phyloP scores from a whole-genome alignment of 139 green algal genomes.

The Coelastrella sp. region DNA sequence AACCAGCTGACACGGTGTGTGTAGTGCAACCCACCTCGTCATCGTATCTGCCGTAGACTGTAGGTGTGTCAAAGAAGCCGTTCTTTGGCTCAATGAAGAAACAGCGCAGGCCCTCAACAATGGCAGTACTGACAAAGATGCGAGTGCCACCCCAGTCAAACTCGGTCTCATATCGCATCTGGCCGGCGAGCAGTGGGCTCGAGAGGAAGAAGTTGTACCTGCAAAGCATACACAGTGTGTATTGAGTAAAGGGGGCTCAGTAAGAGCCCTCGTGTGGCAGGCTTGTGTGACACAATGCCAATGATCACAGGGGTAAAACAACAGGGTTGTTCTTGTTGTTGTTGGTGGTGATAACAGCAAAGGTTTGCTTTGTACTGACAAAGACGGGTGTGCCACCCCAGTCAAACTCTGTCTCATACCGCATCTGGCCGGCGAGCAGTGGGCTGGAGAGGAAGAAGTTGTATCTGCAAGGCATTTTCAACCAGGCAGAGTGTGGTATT shows the following conservation, averaged over 20 bases:
- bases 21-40: constrained; percentile 49
- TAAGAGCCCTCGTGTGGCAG: too few relatives aligned
- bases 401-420: constrained; percentile 82
- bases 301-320: too few relatives aligned
- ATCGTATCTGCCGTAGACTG: constrained; percentile 81
- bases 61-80: constrained; percentile 81
- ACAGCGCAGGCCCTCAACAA: too few relatives aligned
- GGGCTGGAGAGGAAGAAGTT: constrained; percentile 77
- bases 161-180: constrained; percentile 74
- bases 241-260: too few relatives aligned
- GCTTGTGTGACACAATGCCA: too few relatives aligned
- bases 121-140: too few relatives aligned
- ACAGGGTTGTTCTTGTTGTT: too few relatives aligned
- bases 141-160: constrained; percentile 86
- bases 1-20: background rate
- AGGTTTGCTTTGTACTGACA: constrained; percentile 58
- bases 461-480: constrained; percentile 62
- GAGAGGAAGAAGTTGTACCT: constrained; percentile 86
- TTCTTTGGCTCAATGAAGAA: constrained; percentile 85
- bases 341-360: too few relatives aligned
- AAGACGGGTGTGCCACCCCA: constrained; percentile 82
- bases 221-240: background rate
- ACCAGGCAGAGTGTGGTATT: too few relatives aligned
- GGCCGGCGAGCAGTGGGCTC: constrained; percentile 32
- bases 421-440: constrained; percentile 56